phyloP scores from a whole-genome alignment of 1,284 basidiomycete species.

The Tilletia indica region DNA sequence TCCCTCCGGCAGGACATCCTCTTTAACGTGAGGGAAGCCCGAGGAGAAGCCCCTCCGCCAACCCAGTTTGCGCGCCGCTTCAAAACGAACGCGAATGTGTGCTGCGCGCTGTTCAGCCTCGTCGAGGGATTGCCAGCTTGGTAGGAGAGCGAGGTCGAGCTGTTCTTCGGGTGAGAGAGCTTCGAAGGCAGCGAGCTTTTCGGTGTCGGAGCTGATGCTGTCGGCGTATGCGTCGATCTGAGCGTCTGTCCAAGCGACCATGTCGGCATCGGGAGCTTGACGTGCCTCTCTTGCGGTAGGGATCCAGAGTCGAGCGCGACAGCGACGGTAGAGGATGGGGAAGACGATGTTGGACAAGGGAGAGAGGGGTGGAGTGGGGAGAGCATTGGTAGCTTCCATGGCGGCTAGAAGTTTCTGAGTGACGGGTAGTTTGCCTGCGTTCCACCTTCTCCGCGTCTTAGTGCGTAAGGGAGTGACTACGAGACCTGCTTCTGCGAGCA shows the following conservation, averaged over 20 bases:
- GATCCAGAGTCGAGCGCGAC: background rate
- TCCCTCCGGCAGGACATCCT: conserved; percentile 4
- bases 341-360: background rate
- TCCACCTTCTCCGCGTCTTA: background rate
- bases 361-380: background rate
- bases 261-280: background rate
- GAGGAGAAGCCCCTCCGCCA: conserved; percentile 52
- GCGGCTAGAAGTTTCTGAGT: background rate
- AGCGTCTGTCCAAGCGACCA: background rate
- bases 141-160: conserved; percentile 11
- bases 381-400: background rate
- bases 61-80: conserved; percentile 43
- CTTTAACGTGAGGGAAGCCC: conserved; percentile 37
- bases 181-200: background rate
- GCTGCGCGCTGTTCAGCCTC: conserved; percentile 11
- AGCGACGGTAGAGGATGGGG: background rate
- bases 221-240: background rate
- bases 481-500: conserved; percentile 15
- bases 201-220: background rate
- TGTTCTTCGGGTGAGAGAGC: conserved; percentile 2
- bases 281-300: background rate
- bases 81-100: conserved; percentile 19
- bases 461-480: background rate
- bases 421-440: background rate
- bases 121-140: background rate